Base-by-base conservation (phyloP, 805 yeast species). In the Yamadazyma ubonensis region DNA sequence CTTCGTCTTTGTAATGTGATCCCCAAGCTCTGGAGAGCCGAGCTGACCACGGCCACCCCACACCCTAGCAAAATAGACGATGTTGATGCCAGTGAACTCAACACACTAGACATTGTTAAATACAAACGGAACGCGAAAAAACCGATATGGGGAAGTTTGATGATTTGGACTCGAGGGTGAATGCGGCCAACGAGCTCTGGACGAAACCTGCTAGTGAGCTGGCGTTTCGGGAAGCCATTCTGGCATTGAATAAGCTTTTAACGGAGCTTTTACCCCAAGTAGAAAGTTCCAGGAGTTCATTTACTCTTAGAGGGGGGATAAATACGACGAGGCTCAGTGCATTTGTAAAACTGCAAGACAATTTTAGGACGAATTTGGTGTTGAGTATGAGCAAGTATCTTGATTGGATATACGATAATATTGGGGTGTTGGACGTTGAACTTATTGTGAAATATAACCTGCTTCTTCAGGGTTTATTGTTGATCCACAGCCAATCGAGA, bases 11-110 rank as follows among this genome's bases (percentile, higher is more conserved):
- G 96, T 28, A 87, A 67, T 2, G 93, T 86, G 28, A 87, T 72
- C 0, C 96, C 96, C 14, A 87, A 63, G 1, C 93, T 81, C 59
- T 88, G 96, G 25, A 82, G 71, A 1, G 88, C 88, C 2, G 90
- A 79, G 6, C 95, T 83, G 8, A 81, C 49, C 8, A 87, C 73
- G 9, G 91, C 95, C 7, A 82, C 87, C 3, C 70, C 49, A 44
- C 87, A 80, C 7, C 91, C 91, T 1, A 82, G 43, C 3, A 69
- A 49, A 10, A 80, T 70, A 15, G 67, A 45, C 16, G 51, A 46
- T 5, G 49, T 10, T 9, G 39, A 19, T 6, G 27, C 15, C 35
- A 37, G 29, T 6, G 16, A n/a, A 10, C 17, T 15, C 18, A 29
- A 8, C 15, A n/a, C 15, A 27, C 14, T 27, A 10, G 26, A 23